Percentiles rank a stretch among this genome's conserved stretches.
Conservation (phyloP, 208 protist genomes). For the Leishmania mexicana region DNA sequence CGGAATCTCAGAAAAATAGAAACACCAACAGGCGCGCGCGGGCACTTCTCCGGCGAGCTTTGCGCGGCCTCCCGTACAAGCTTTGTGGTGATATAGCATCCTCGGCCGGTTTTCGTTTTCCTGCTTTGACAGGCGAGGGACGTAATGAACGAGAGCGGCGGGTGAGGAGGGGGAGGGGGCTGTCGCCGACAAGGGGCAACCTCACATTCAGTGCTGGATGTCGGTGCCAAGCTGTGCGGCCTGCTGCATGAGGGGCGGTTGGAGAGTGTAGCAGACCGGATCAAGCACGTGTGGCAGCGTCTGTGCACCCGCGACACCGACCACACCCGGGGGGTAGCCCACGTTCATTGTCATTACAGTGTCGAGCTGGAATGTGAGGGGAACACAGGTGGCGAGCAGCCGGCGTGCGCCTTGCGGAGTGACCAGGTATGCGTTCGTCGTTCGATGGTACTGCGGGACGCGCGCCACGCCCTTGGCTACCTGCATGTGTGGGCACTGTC, state of each 20-base stretch:
- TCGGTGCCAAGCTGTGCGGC: conserved; percentile 66
- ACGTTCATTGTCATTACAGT: conserved; percentile 85
- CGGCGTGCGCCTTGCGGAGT: conserved; percentile 53
- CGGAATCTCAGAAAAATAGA: conserved; percentile 2
- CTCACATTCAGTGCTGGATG: conserved; percentile 50
- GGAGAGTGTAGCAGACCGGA: conserved; percentile 82
- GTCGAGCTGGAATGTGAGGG: conserved; percentile 85
- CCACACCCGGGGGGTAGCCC: neutral
- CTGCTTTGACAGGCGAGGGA: neutral
- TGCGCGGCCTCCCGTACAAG: neutral
- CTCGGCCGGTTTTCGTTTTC: neutral
- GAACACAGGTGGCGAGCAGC: conserved; percentile 63
- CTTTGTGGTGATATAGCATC: neutral
- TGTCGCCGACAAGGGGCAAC: neutral
- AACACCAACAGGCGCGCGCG: neutral
- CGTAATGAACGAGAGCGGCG: neutral
- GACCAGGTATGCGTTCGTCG: conserved; percentile 84
- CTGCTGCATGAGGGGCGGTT: conserved; percentile 78
- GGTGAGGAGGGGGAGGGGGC: neutral
- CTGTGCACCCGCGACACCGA: neutral
- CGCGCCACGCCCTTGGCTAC: conserved; percentile 50
- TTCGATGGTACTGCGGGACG: conserved; percentile 86
- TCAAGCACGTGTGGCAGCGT: conserved; percentile 47
- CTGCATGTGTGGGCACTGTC: conserved; percentile 30
- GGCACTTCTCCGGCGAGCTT: neutral